Evolutionary conservation across 169 alveolate species (phyloP).

Genomic region (Amoebophrya sp.): DNA sequence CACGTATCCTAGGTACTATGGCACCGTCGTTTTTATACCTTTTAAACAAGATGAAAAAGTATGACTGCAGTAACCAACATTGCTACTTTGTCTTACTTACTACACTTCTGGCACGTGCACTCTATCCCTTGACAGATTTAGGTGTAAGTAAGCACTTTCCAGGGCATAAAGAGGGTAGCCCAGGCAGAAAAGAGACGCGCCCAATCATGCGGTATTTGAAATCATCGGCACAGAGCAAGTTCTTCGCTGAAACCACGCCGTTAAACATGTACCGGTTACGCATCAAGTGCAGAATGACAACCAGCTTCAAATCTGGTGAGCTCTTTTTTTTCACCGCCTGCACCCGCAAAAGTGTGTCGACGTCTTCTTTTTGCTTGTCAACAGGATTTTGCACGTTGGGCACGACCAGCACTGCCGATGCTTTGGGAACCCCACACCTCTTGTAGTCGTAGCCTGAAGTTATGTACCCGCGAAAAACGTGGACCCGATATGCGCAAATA

Average conservation of each 20-base stretch:
- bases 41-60: too few species aligned
- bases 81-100: too few species aligned
- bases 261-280: slow-evolving; percentile 9
- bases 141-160: too few species aligned
- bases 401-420: neutral
- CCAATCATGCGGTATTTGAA: neutral
- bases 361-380: neutral
- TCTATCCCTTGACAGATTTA: too few species aligned
- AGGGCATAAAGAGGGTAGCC: neutral
- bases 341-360: neutral
- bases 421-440: neutral
- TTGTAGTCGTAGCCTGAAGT: neutral
- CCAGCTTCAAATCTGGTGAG: neutral
- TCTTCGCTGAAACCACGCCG: neutral
- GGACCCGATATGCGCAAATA: neutral
- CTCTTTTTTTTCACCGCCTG: neutral
- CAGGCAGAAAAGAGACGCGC: neutral
- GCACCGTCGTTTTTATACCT: too few species aligned
- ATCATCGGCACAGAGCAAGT: neutral
- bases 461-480: neutral
- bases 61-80: neutral
- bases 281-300: slow-evolving; percentile 9
- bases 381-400: slow-evolving; percentile 15
- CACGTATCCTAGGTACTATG: too few species aligned
- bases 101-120: too few species aligned